Base-by-base conservation (phyloP, 2,329 filamentous ascomycete genomes). In the Paracorniculantispora psalliotae region DNA sequence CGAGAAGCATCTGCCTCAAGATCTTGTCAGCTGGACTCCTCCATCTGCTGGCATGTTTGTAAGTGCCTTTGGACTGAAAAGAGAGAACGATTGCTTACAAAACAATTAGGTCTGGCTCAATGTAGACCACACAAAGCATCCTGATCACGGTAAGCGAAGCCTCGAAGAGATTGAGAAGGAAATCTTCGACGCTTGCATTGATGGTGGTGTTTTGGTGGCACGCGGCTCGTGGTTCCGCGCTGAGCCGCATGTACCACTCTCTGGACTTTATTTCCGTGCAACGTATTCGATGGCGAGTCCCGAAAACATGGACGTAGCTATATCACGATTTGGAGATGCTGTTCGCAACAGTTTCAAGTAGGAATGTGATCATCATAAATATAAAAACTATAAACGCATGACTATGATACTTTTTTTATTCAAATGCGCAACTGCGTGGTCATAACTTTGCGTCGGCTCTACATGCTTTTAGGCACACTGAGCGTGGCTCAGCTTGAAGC, bases 11-110 rank as follows among this genome's bases (percentile, higher is more conserved):
- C 75, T 97, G 21, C 92, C 92, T 0, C 75, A 71, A 25, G 86
- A 89, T 23, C 79, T 97, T 35, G 88, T 91, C 19, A 85, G 80
- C 71, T 97, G 92, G 92, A 82, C 78, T 26, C 83, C 90, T 0
- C 92, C 93, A 0, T 82, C 81, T 59, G 91, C 92, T 1, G 93
- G 93, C 70, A 99, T 99, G 94, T 99, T 99, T 82, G 88, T 91
- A 75, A 81, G 88, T 85, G 39, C n/a, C 21, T 21, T 28, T 19
- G 8, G 21, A n/a, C 33, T 47, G 15, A 13, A 43, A 25, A 30
- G 5, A 33, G 7, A 25, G 21, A 13, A 8, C 5, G 4, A 21
- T 1, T 59, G 33, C 15, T 56, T 47, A 57, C 53, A 28, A 26
- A 39, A 2, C 21, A 2, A 15, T 17, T 49, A 87, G 84, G 81